Evolutionary conservation across 257 asterid genomes (phyloP).

Genomic region (Solanum lignicaule): DNA sequence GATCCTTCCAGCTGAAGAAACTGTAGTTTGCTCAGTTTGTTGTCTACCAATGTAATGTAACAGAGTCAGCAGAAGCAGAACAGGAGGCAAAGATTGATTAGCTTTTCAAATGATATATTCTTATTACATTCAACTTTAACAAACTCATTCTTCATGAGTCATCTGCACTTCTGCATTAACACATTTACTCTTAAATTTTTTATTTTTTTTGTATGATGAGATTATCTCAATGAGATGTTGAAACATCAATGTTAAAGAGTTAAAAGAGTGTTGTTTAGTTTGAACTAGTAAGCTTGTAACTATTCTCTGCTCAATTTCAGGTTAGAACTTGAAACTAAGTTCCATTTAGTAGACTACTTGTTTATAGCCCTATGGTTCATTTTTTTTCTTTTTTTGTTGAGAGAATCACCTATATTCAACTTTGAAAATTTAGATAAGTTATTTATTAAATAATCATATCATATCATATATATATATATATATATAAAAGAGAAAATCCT

Average conservation of each 20-base stretch:
- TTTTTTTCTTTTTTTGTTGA: neutral
- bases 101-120: neutral
- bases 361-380: neutral
- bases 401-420: neutral
- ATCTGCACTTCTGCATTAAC: neutral
- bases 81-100: neutral
- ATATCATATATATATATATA: too few species aligned
- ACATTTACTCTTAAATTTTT: neutral
- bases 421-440: neutral
- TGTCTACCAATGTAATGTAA: slow-evolving; percentile 38
- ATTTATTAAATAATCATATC: neutral
- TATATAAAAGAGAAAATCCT: too few species aligned
- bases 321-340: neutral
- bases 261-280: neutral
- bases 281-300: neutral
- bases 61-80: neutral
- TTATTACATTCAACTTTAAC: neutral
- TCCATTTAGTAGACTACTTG: neutral
- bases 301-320: neutral
- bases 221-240: neutral
- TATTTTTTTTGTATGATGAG: too few species aligned
- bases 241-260: neutral
- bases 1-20: slow-evolving; percentile 24
- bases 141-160: neutral
- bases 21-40: slow-evolving; percentile 42